Percentiles rank a stretch among this genome's conserved stretches.
phyloP scores from a whole-genome alignment of 768 basidiomycete genomes.

The Lactarius psammicola region DNA sequence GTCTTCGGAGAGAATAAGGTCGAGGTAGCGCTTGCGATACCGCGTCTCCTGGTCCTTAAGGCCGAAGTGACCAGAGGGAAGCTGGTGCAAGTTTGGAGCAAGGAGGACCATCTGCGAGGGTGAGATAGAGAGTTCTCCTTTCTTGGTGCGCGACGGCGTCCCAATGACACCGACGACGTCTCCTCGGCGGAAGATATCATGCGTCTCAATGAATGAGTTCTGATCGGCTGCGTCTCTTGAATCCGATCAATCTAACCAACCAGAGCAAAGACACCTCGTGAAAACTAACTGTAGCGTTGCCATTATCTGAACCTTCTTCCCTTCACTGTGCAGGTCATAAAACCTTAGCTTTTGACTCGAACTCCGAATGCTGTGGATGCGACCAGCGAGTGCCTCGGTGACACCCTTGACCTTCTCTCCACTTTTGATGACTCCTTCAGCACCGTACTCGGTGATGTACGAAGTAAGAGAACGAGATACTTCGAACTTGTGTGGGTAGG shows the following conservation, averaged over 20 bases:
- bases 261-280: neutral
- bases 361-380: slow-evolving; percentile 86
- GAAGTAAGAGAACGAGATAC: slow-evolving; percentile 71
- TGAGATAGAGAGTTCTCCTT: slow-evolving; percentile 90
- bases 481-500: slow-evolving; percentile 99
- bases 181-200: slow-evolving; percentile 89
- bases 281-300: slow-evolving; percentile 73
- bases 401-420: slow-evolving; percentile 62
- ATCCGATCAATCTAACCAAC: neutral
- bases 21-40: slow-evolving; percentile 98
- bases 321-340: slow-evolving; percentile 93
- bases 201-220: slow-evolving; percentile 62
- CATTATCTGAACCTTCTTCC: slow-evolving; percentile 92
- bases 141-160: slow-evolving; percentile 86
- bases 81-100: slow-evolving; percentile 93
- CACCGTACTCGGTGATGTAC: slow-evolving; percentile 73
- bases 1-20: slow-evolving; percentile 90
- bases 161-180: slow-evolving; percentile 95
- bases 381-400: slow-evolving; percentile 75
- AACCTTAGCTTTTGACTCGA: slow-evolving; percentile 82
- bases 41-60: slow-evolving; percentile 97
- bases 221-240: slow-evolving; percentile 63
- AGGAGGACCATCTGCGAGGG: slow-evolving; percentile 82
- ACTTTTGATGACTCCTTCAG: slow-evolving; percentile 63
- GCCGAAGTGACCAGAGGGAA: slow-evolving; percentile 89